Evolutionary conservation across 2,329 filamentous ascomycete genomes (phyloP), one percentile per base, ranked within the genome.

Genomic region (Claviceps digitariae): DNA sequence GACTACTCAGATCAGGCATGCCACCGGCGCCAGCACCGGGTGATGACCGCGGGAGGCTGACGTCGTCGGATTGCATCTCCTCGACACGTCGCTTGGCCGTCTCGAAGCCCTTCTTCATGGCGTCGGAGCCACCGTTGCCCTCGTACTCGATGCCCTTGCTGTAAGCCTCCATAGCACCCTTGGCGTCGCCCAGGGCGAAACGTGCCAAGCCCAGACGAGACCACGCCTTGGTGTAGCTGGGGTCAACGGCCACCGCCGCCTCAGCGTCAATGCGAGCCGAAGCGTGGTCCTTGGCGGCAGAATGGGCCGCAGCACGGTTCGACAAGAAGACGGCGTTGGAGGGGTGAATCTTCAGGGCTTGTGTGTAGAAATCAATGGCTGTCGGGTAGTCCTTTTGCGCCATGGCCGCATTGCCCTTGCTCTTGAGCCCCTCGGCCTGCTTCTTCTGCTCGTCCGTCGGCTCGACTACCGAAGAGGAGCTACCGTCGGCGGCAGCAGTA

Each of bases 221-320:
- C 93, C 93, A 98, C 17, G 90, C 93, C 74, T 98, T 97, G 60
- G 90, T 95, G 76, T 97, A 98, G 67, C 82, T 83, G 13, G 93
- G 89, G 69, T 98, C 93, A 52, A 90, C 79, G 54, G 82, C 80
- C 53, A 93, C 87, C 53, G 93, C 93, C 59, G 93, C 81, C 73
- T 97, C 91, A 48, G 93, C 93, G 68, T 98, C 93, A 57, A 84
- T 77, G 62, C 82, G 83, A 13, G 93, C 93, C 57, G 86, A 83
- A 57, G 85, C 82, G 73, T 97, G 90, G 71, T 95, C 84, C 61
- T 83, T 81, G 57, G 82, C 82, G 23, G 89, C 91, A 29, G 84
- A 90, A 77, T 95, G 87, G 6, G 93, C 93, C 48, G 93, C 93
- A 12, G 93, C 93, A 60, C 93, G 89, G 81, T 98, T 98, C 58